Evolutionary conservation across 2,329 filamentous ascomycete genomes (phyloP).

Genomic region (Eutypa lata): DNA sequence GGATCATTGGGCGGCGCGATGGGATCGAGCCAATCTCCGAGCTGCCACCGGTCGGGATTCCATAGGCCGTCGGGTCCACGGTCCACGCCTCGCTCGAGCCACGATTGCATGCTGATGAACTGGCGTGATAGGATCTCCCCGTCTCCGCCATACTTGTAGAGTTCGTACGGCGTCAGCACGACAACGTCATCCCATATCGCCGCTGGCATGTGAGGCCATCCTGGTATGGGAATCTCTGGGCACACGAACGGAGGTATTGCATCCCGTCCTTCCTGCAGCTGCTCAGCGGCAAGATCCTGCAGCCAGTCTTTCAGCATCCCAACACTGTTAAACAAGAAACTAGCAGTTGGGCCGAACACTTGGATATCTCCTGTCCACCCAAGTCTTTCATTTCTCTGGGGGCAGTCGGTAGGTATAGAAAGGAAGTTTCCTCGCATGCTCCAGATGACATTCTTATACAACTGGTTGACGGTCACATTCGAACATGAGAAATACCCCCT

Average conservation of each 20-base stretch:
- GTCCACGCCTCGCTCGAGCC: slow-evolving; percentile 24
- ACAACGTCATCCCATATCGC: slow-evolving; percentile 32
- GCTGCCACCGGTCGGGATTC: slow-evolving; percentile 29
- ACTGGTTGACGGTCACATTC: slow-evolving; percentile 44
- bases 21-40: slow-evolving; percentile 41
- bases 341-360: slow-evolving; percentile 39
- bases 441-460: slow-evolving; percentile 53
- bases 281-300: slow-evolving; percentile 7
- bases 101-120: slow-evolving; percentile 26
- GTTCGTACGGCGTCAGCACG: slow-evolving; percentile 27
- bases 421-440: slow-evolving; percentile 55
- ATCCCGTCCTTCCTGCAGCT: not conserved
- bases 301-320: slow-evolving; percentile 40
- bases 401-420: slow-evolving; percentile 48
- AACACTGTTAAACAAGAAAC: slow-evolving; percentile 38
- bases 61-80: slow-evolving; percentile 30
- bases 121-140: slow-evolving; percentile 22
- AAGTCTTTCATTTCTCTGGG: slow-evolving; percentile 42
- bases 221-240: slow-evolving; percentile 1
- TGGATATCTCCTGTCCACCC: slow-evolving; percentile 45
- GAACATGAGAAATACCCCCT: slow-evolving; percentile 50
- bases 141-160: slow-evolving; percentile 29
- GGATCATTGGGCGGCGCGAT: slow-evolving; percentile 32
- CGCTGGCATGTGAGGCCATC: slow-evolving; percentile 13
- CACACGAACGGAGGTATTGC: slow-evolving; percentile 2